These are phyloP conservation scores for Saturnispora mendoncae DNA, from an alignment of 805 yeast species.

Conservation along the genomic window DNA sequence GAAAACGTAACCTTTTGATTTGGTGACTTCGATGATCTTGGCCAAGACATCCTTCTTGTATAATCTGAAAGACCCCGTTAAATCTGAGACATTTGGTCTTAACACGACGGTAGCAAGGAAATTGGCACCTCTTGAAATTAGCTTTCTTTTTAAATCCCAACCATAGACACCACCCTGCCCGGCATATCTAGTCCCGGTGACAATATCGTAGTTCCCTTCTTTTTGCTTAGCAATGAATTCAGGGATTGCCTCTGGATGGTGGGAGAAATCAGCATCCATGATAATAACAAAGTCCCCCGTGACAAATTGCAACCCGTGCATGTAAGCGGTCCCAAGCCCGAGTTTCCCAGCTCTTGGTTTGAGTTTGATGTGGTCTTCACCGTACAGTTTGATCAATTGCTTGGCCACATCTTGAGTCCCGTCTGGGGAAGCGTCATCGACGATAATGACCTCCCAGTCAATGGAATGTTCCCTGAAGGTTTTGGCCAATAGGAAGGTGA, in stretches of 20 bases:
- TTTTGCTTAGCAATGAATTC: constrained; percentile 60
- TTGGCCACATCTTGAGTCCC: constrained; percentile 71
- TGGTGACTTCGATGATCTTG: constrained; percentile 56
- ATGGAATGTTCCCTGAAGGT: constrained; percentile 48
- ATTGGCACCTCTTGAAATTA: constrained; percentile 74
- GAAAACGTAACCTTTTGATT: constrained; percentile 73
- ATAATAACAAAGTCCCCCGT: constrained; percentile 69
- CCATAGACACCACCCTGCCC: constrained; percentile 81
- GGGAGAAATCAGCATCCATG: constrained; percentile 81
- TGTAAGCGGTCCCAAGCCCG: constrained; percentile 75
- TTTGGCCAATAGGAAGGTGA: constrained; percentile 59
- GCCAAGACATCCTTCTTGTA: constrained; percentile 63
- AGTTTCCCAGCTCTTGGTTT: constrained; percentile 69
- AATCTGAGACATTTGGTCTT: constrained; percentile 64
- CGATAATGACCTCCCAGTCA: constrained; percentile 71
- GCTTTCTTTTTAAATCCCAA: constrained; percentile 73
- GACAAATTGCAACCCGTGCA: constrained; percentile 63
- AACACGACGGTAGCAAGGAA: constrained; percentile 63
- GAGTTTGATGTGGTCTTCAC: constrained; percentile 50
- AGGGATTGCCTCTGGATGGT: constrained; percentile 75
- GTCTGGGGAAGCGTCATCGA: constrained; percentile 74
- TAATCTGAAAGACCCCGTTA: constrained; percentile 70
- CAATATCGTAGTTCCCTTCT: constrained; percentile 40
- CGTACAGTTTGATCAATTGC: constrained; percentile 48
- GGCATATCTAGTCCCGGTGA: constrained; percentile 55